Evolutionary conservation across 116 monocot genomes (phyloP).

Genomic region (Dioscorea cayenensis): DNA sequence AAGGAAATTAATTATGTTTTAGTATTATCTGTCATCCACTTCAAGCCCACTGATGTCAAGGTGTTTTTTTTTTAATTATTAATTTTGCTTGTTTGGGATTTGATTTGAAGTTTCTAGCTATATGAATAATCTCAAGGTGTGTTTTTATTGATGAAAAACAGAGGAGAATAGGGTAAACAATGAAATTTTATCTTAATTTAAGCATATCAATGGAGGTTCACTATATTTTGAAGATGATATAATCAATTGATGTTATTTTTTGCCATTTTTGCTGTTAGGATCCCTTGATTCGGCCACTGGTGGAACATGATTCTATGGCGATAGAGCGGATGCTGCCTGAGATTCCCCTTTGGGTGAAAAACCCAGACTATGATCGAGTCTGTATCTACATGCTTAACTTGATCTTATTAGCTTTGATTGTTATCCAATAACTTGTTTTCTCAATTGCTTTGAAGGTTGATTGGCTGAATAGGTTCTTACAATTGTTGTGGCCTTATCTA

Average conservation of each 20-base stretch:
- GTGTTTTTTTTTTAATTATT: conserved; percentile 6
- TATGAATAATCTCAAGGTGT: not conserved
- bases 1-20: no score
- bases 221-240: no score
- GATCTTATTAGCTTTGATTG: not conserved
- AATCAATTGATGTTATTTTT: no score
- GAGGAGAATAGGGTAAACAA: no score
- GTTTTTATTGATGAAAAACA: not conserved
- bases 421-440: not conserved
- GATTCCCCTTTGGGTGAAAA: conserved; percentile 70
- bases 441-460: conserved; percentile 33
- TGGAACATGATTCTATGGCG: conserved; percentile 44
- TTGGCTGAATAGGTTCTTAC: conserved; percentile 46
- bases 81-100: not conserved
- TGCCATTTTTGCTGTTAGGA: conserved; percentile 20
- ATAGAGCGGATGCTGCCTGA: conserved; percentile 61
- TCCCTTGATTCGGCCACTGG: conserved; percentile 34
- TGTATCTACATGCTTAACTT: not conserved
- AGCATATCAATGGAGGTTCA: no score
- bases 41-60: conserved; percentile 33
- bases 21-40: no score
- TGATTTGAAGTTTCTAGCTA: not conserved
- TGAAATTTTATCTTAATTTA: no score
- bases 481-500: conserved; percentile 51
- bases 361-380: conserved; percentile 74